phyloP scores from a whole-genome alignment of 2,329 filamentous ascomycete genomes.

The Daldinia sp. region DNA sequence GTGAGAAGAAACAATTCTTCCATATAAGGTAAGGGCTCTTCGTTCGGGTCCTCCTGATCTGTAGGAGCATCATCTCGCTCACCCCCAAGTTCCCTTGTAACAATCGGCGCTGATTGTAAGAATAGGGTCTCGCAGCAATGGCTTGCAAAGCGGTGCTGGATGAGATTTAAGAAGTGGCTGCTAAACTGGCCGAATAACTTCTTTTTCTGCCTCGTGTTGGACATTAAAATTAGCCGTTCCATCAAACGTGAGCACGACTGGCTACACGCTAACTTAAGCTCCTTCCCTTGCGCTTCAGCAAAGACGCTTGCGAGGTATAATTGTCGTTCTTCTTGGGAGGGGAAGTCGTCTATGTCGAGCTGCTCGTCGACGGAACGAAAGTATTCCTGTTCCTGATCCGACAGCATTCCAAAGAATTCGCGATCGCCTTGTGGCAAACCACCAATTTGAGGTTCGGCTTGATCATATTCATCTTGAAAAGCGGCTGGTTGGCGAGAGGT shows the following conservation, averaged over 20 bases:
- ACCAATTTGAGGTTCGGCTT: conserved; percentile 20
- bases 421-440: conserved; percentile 56
- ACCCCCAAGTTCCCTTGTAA: conserved; percentile 74
- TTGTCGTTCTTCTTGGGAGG: conserved; percentile 73
- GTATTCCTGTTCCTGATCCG: conserved; percentile 93
- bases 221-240: conserved; percentile 88
- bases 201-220: conserved; percentile 82
- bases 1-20: conserved; percentile 86
- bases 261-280: conserved; percentile 94
- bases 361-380: conserved; percentile 90
- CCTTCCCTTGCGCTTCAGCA: conserved; percentile 86
- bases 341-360: conserved; percentile 89
- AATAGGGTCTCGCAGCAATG: conserved; percentile 98
- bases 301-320: conserved; percentile 84
- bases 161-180: conserved; percentile 85
- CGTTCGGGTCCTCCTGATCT: conserved; percentile 54
- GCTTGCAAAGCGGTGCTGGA: conserved; percentile 95
- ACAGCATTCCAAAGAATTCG: conserved; percentile 92
- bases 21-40: conserved; percentile 69
- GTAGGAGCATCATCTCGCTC: conserved; percentile 54
- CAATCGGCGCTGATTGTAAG: conserved; percentile 78
- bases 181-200: conserved; percentile 84
- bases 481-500: conserved; percentile 27
- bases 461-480: conserved; percentile 38
- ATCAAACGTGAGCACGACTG: conserved; percentile 94